phyloP scores from a whole-genome alignment of 352 stramenopile species.

The Globisporangium perplexum region DNA sequence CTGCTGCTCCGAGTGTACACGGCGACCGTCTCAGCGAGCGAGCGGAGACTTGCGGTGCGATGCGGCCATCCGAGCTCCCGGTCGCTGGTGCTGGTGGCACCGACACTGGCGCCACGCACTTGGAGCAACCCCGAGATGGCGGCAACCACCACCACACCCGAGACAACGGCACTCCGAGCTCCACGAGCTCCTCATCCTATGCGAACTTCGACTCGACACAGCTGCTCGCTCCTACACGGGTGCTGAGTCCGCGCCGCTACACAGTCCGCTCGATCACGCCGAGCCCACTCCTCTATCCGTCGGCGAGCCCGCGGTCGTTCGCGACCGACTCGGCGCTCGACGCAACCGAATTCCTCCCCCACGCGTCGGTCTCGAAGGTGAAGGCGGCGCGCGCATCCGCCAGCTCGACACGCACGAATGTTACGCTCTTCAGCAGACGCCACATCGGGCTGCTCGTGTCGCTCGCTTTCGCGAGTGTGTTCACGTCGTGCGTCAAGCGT shows the following conservation, averaged over 20 bases:
- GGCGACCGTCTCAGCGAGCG: background rate
- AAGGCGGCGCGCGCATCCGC: slow-evolving; percentile 1
- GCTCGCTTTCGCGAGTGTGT: slow-evolving; percentile 24
- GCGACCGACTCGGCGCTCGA: background rate
- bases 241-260: background rate
- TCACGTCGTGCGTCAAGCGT: slow-evolving; percentile 30
- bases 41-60: background rate
- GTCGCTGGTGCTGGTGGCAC: no score
- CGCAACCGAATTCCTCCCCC: background rate
- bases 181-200: background rate
- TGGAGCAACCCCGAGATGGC: background rate
- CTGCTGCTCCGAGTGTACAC: background rate
- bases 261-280: background rate
- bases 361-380: background rate
- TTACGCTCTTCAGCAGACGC: slow-evolving; percentile 13
- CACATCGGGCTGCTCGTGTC: slow-evolving; percentile 36
- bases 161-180: background rate
- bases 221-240: background rate
- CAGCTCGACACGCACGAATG: background rate
- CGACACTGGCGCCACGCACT: background rate
- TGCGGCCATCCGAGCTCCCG: background rate
- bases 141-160: background rate
- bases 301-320: background rate
- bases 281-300: background rate
- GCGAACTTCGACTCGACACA: background rate